Evolutionary conservation across 495 filamentous ascomycete species (phyloP).

Genomic region (Hyaloscypha bicolor): DNA sequence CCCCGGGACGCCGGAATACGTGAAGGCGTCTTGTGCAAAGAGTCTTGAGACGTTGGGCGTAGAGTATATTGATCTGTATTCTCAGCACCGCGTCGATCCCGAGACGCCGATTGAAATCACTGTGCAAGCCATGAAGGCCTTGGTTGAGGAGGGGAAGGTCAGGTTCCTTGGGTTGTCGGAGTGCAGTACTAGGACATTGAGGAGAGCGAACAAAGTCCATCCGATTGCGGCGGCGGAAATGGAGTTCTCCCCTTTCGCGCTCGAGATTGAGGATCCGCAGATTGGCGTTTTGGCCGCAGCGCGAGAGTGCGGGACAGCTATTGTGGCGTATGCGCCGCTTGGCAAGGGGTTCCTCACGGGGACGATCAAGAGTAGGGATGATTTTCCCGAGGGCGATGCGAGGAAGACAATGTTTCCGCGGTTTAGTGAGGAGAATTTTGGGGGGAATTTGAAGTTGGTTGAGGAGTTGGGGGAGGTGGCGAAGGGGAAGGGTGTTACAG

Average conservation of each 20-base stretch:
- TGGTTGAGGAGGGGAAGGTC: slow-evolving; percentile 54
- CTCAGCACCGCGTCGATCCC: slow-evolving; percentile 72
- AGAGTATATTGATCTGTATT: slow-evolving; percentile 69
- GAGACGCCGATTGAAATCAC: slow-evolving; percentile 50
- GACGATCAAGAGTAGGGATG: slow-evolving; percentile 11
- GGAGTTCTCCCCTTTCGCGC: slow-evolving; percentile 61
- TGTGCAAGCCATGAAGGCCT: slow-evolving; percentile 39
- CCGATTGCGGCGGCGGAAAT: slow-evolving; percentile 61
- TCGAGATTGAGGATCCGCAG: slow-evolving; percentile 54
- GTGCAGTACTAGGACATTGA: slow-evolving; percentile 51
- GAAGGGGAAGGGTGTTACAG: slow-evolving; percentile 66
- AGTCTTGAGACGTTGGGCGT: slow-evolving; percentile 49
- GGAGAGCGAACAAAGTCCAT: slow-evolving; percentile 57
- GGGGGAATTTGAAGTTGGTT: slow-evolving; percentile 72
- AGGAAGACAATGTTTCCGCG: slow-evolving; percentile 33
- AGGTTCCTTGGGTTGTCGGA: slow-evolving; percentile 59
- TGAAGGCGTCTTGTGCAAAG: slow-evolving; percentile 34
- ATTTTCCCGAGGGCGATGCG: slow-evolving; percentile 16
- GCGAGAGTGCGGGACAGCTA: slow-evolving; percentile 65
- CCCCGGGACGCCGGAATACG: slow-evolving; percentile 32
- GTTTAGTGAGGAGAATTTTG: slow-evolving; percentile 70
- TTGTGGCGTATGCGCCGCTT: slow-evolving; percentile 58
- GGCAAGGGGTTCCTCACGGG: slow-evolving; percentile 31
- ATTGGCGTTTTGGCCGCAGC: slow-evolving; percentile 50
- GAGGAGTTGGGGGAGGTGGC: slow-evolving; percentile 67